Conservation (phyloP, 202 grass and related monocot genomes). For the Digitaria exilis region DNA sequence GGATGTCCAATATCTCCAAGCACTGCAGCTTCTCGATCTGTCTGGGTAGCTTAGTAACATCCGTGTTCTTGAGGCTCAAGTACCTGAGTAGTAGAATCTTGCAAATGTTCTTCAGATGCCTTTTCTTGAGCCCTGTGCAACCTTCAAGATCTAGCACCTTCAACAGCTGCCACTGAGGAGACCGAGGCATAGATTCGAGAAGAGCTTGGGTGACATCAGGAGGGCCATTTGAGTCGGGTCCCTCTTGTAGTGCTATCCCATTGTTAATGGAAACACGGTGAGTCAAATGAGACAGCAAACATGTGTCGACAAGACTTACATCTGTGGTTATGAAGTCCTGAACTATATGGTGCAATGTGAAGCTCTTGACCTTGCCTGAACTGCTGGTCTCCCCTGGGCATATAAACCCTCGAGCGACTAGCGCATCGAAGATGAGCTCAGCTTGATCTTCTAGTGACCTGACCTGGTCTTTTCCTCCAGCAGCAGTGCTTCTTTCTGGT, state of each 20-base stretch:
- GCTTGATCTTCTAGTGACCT: background rate
- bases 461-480: background rate
- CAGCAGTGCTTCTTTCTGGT: background rate
- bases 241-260: background rate
- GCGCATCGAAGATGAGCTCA: background rate
- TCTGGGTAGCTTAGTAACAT: background rate
- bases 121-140: background rate
- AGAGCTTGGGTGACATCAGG: background rate
- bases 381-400: background rate
- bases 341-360: background rate
- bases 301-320: background rate
- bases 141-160: constrained; percentile 35
- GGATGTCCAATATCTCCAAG: constrained; percentile 32
- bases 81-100: constrained; percentile 22
- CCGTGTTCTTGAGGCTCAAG: constrained; percentile 26
- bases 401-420: constrained; percentile 1
- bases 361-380: constrained; percentile 9
- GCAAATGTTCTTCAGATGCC: constrained; percentile 4
- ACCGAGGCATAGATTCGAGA: background rate
- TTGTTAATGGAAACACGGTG: background rate
- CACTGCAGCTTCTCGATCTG: background rate
- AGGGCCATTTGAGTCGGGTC: background rate
- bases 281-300: background rate
- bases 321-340: background rate
- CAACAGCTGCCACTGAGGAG: background rate